A percentile compares a stretch with the other conserved stretches of the same genome.
Evolutionary conservation across 208 protist species (phyloP).

Genomic region (Trypanosomatidae sp.): DNA sequence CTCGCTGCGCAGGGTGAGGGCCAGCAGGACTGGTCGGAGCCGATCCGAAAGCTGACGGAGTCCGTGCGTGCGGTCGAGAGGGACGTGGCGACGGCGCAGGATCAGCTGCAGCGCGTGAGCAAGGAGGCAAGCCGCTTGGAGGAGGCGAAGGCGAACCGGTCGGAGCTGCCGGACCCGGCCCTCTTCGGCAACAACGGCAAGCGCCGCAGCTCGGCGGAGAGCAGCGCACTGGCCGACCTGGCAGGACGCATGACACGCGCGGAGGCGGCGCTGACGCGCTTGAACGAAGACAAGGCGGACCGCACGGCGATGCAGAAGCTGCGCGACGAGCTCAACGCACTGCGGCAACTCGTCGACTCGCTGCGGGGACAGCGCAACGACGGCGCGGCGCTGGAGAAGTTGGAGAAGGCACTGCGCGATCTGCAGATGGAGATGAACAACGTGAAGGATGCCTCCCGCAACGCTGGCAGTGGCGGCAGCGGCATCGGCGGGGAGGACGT

Average conservation of each 20-base stretch:
- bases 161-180: conserved; percentile 15
- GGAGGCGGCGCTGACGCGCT: conserved; percentile 24
- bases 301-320: conserved; percentile 61
- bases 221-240: conserved; percentile 30
- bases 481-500: conserved; percentile 46
- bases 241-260: conserved; percentile 32
- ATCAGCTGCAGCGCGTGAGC: conserved; percentile 18
- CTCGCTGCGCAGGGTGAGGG: conserved; percentile 30
- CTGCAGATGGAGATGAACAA: conserved; percentile 62
- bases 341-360: conserved; percentile 62
- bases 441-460: conserved; percentile 32
- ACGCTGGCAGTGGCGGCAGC: conserved; percentile 8
- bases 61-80: conserved; percentile 39
- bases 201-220: conserved; percentile 10
- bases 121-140: conserved; percentile 43
- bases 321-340: conserved; percentile 59
- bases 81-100: conserved; percentile 30
- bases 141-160: conserved; percentile 54
- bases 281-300: conserved; percentile 78
- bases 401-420: conserved; percentile 55
- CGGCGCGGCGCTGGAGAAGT: conserved; percentile 6
- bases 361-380: conserved; percentile 16
- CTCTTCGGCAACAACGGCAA: conserved; percentile 5
- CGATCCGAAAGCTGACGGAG: conserved; percentile 39
- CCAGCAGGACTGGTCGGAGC: conserved; percentile 47